phyloP scores from a whole-genome alignment of 805 yeast genomes.

The Zygosaccharomyces bailii region DNA sequence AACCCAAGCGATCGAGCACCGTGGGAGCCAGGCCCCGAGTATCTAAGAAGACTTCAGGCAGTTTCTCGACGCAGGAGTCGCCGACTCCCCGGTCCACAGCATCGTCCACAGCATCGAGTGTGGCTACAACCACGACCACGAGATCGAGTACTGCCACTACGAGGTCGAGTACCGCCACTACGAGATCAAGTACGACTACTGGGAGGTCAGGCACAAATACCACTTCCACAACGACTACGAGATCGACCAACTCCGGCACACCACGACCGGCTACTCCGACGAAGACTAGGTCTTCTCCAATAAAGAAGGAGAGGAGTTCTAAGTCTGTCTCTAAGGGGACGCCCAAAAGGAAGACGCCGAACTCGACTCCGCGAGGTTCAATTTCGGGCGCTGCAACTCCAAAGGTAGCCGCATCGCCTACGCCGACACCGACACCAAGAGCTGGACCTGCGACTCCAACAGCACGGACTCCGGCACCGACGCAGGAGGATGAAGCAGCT shows the following conservation, averaged over 20 bases:
- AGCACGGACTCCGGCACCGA: slow-evolving; percentile 3
- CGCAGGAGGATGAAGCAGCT: neutral
- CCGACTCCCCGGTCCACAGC: neutral
- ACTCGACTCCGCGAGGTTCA: neutral
- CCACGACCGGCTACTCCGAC: neutral
- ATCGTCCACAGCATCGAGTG: neutral
- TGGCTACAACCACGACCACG: neutral
- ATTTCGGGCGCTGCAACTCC: neutral
- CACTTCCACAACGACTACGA: neutral
- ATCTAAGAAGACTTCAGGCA: neutral
- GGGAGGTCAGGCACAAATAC: neutral
- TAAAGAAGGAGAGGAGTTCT: neutral
- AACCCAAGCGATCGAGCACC: slow-evolving; percentile 3
- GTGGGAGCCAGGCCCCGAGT: neutral
- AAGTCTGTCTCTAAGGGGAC: neutral
- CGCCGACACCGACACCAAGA: slow-evolving; percentile 3
- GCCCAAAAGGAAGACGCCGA: neutral
- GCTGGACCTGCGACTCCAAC: neutral
- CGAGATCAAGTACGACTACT: neutral
- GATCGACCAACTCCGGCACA: neutral
- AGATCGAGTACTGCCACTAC: neutral
- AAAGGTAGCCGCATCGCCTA: neutral
- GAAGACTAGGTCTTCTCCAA: neutral
- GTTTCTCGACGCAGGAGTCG: neutral
- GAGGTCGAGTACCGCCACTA: neutral